Evolutionary conservation across 2,329 filamentous ascomycete genomes (phyloP).

Genomic region (Magnaporthales sp.): DNA sequence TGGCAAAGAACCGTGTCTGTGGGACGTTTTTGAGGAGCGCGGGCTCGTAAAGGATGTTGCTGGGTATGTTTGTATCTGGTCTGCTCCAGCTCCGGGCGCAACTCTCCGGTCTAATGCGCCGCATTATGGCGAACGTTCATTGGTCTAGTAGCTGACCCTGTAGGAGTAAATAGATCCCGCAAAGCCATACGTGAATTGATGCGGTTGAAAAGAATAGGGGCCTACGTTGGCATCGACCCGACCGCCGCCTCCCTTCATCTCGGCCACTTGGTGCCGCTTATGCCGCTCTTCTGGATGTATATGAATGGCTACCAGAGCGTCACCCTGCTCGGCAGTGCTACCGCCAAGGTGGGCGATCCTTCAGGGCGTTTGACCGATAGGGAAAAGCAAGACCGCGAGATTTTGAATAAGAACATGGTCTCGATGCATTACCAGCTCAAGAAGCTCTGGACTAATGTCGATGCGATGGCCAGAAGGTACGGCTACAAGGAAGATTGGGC

Average conservation of each 20-base stretch:
- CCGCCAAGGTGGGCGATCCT: slow-evolving; percentile 71
- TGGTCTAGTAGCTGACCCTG: slow-evolving; percentile 1
- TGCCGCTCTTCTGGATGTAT: slow-evolving; percentile 81
- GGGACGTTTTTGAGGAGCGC: slow-evolving; percentile 60
- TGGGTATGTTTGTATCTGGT: slow-evolving; percentile 42
- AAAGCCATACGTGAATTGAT: slow-evolving; percentile 54
- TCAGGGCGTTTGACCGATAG: slow-evolving; percentile 59
- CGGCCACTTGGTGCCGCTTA: slow-evolving; percentile 71
- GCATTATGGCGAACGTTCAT: background rate
- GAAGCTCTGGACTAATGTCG: slow-evolving; percentile 67
- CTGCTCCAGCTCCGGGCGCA: slow-evolving; percentile 11
- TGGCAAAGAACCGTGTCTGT: slow-evolving; percentile 44
- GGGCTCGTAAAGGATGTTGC: slow-evolving; percentile 68
- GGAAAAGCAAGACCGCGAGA: slow-evolving; percentile 30
- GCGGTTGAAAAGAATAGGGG: slow-evolving; percentile 56
- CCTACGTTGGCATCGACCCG: slow-evolving; percentile 76
- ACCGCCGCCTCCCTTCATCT: slow-evolving; percentile 73
- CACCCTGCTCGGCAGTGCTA: slow-evolving; percentile 64
- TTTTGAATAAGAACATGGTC: slow-evolving; percentile 52
- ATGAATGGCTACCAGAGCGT: slow-evolving; percentile 62
- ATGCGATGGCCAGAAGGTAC: slow-evolving; percentile 53
- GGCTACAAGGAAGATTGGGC: slow-evolving; percentile 55
- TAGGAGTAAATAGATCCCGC: slow-evolving; percentile 26
- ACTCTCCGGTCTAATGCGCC: background rate
- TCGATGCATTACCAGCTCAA: slow-evolving; percentile 63